phyloP scores from a whole-genome alignment of 305 asterid species.

The Galium porrigens region DNA sequence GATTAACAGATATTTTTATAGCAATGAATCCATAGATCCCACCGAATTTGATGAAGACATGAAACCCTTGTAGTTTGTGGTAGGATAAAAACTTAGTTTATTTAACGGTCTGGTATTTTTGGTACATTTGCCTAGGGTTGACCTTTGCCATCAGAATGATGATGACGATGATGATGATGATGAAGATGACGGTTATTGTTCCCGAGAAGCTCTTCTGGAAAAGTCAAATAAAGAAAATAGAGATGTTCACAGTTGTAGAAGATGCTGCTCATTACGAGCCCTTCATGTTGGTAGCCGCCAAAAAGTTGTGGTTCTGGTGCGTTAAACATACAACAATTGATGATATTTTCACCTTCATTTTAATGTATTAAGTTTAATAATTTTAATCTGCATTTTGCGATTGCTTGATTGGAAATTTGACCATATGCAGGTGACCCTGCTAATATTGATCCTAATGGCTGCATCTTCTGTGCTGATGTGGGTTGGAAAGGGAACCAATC shows the following conservation, averaged over 20 bases:
- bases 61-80: neutral
- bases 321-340: neutral
- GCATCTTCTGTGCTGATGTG: slow-evolving; percentile 67
- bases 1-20: neutral
- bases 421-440: slow-evolving; percentile 46
- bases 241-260: slow-evolving; percentile 29
- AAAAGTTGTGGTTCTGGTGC: slow-evolving; percentile 71
- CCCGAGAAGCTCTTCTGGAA: slow-evolving; percentile 55
- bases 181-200: slow-evolving; percentile 56
- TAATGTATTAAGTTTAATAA: neutral
- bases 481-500: slow-evolving; percentile 54
- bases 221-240: slow-evolving; percentile 34
- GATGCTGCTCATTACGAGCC: slow-evolving; percentile 46
- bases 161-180: slow-evolving; percentile 70
- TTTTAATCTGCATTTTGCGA: slow-evolving; percentile 10
- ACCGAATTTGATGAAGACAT: neutral
- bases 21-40: neutral
- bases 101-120: slow-evolving; percentile 1
- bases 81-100: neutral
- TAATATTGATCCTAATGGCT: slow-evolving; percentile 53
- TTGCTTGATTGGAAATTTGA: slow-evolving; percentile 10
- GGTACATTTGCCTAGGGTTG: slow-evolving; percentile 59
- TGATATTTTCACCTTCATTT: neutral
- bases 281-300: slow-evolving; percentile 70
- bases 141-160: slow-evolving; percentile 78